These are phyloP conservation scores for Starmera dryadoides DNA, from an alignment of 805 yeast genomes.

Conservation along the genomic window DNA sequence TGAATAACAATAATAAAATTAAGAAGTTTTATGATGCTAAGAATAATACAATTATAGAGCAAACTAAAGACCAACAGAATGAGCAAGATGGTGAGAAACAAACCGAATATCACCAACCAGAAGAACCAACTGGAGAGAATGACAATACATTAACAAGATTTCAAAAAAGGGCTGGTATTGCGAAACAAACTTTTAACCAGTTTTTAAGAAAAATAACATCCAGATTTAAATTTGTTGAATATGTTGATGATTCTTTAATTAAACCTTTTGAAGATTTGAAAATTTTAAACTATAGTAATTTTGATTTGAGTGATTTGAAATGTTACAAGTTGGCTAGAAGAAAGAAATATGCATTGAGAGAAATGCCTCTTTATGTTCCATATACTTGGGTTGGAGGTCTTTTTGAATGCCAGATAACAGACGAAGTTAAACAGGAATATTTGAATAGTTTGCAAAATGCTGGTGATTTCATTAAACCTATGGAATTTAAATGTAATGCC, in stretches of 20 bases:
- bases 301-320: slow-evolving; percentile 19
- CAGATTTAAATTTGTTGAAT: slow-evolving; percentile 11
- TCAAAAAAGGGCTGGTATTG: background rate
- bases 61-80: background rate
- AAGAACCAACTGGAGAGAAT: background rate
- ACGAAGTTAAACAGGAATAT: slow-evolving; percentile 19
- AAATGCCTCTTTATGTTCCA: slow-evolving; percentile 43
- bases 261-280: slow-evolving; percentile 10
- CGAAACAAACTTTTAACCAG: slow-evolving; percentile 4
- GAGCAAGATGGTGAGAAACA: too few relatives aligned
- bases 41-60: background rate
- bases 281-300: slow-evolving; percentile 4
- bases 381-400: slow-evolving; percentile 58
- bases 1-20: background rate
- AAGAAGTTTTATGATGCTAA: background rate
- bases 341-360: slow-evolving; percentile 40
- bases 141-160: background rate
- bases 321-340: slow-evolving; percentile 58
- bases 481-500: slow-evolving; percentile 28
- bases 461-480: slow-evolving; percentile 4
- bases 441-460: slow-evolving; percentile 11
- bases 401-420: slow-evolving; percentile 39
- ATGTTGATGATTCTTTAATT: slow-evolving; percentile 10
- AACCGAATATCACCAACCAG: background rate
- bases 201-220: slow-evolving; percentile 7